phyloP scores from a whole-genome alignment of 805 yeast species.

The Saturnispora hagleri region DNA sequence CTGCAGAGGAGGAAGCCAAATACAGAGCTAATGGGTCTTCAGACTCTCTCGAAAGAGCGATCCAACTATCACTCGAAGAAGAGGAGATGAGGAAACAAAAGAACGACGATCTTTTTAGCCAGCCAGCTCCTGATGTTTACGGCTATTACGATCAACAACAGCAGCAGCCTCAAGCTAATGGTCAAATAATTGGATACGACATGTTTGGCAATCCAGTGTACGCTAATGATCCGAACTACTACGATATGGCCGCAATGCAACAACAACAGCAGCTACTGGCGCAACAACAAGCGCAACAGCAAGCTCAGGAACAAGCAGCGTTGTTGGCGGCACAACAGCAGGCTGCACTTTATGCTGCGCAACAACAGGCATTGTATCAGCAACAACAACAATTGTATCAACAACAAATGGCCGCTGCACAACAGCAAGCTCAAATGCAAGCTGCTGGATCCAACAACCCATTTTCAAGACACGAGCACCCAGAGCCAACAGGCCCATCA shows the following conservation, averaged over 20 bases:
- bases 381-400: constrained; percentile 18
- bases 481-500: constrained; percentile 22
- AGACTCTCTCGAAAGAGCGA: constrained; percentile 59
- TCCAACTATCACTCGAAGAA: constrained; percentile 66
- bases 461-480: constrained; percentile 19
- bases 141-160: constrained; percentile 27
- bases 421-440: constrained; percentile 29
- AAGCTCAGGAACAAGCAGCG: constrained; percentile 8
- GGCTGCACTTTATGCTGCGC: constrained; percentile 11
- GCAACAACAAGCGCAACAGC: constrained; percentile 11
- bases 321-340: constrained; percentile 19
- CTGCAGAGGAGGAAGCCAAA: constrained; percentile 77
- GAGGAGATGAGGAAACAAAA: constrained; percentile 52
- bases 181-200: constrained; percentile 37
- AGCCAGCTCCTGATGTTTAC: constrained; percentile 29
- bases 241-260: constrained; percentile 37
- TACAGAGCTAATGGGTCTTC: constrained; percentile 45
- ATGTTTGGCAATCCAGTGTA: constrained; percentile 62
- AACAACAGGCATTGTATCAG: constrained; percentile 14
- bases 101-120: constrained; percentile 40
- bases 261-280: constrained; percentile 17
- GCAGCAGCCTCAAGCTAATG: constrained; percentile 24
- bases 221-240: constrained; percentile 24
- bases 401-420: constrained; percentile 18
- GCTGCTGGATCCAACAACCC: constrained; percentile 34